Evolutionary conservation across 2,329 filamentous ascomycete species (phyloP), one percentile per base, ranked within the genome.

Genomic region (Corniculantispora saksenae): DNA sequence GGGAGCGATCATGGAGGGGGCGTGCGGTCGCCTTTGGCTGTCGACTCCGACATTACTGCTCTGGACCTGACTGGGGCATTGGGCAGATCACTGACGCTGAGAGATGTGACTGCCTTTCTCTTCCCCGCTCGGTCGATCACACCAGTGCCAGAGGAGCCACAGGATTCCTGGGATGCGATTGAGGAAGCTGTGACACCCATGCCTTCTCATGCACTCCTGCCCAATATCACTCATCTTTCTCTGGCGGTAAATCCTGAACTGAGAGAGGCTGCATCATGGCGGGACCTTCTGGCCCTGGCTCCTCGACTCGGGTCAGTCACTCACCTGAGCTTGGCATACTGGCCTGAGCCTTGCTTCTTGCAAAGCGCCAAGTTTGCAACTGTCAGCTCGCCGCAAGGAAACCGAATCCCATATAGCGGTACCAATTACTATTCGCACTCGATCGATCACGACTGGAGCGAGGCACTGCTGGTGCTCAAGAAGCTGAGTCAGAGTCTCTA

Each of bases 251-350:
- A 77, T 58, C 80, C 82, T 1, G 68, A 61, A 0, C 54, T 71
- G 47, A 58, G 69, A 3, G 68, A 71, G 21, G 72, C 73, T 7
- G 79, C 81, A 19, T 87, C 86, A 1, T 89, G 87, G 87, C 83
- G 81, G 56, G 84, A 87, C 43, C 80, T 89, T 5, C 76, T 89
- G 27, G 69, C 79, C 2, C 73, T 89, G n/a, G 81, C 85, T 0
- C 72, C 78, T 13, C 85, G 83, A 68, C 72, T 87, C 8, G 80
- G 80, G 0, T 81, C 79, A 17, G 74, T 89, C 47, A 89, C 87
- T 1, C 86, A 89, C 69, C 77, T 89, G 48, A 87, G 83, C 68
- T 79, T 89, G 8, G 85, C 86, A 19, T 84, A 83, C 71, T 89
- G 87, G 87, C 87, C 87, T 1, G 81, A 82, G 58, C 87, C 87